Conservation (phyloP, 371 early-diverging fungal species). For the Batkoa obscura region DNA sequence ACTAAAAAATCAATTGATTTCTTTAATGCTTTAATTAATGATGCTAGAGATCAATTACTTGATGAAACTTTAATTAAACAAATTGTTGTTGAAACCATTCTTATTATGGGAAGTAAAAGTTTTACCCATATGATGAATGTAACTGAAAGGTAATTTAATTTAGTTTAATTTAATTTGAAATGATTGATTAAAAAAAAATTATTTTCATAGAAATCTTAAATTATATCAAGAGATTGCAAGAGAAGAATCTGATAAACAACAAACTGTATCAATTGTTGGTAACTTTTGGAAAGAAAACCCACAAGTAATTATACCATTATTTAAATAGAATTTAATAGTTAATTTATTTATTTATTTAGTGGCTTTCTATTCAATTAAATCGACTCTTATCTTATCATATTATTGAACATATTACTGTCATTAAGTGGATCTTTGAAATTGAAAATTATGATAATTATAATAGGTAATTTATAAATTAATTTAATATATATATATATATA, state of each 20-base stretch:
- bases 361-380: slow-evolving; percentile 70
- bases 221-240: slow-evolving; percentile 18
- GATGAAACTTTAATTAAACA: not conserved
- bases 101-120: slow-evolving; percentile 74
- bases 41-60: not conserved
- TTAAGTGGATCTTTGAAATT: slow-evolving; percentile 52
- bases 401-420: slow-evolving; percentile 58
- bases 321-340: not conserved
- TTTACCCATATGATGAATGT: slow-evolving; percentile 83
- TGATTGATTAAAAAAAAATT: not conserved
- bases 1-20: not conserved
- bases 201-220: slow-evolving; percentile 32
- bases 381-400: slow-evolving; percentile 84
- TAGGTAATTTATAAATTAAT: not conserved
- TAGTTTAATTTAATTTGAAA: not conserved
- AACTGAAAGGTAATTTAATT: slow-evolving; percentile 42
- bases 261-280: slow-evolving; percentile 53
- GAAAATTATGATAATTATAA: not conserved
- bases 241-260: slow-evolving; percentile 31
- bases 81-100: slow-evolving; percentile 5
- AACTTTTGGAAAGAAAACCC: slow-evolving; percentile 69
- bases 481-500: not conserved
- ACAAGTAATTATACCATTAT: slow-evolving; percentile 20
- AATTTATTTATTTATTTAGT: slow-evolving; percentile 16
- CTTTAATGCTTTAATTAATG: not conserved